Base-by-base conservation (phyloP, 2,329 filamentous ascomycete genomes). In the Colletotrichum camelliae region DNA sequence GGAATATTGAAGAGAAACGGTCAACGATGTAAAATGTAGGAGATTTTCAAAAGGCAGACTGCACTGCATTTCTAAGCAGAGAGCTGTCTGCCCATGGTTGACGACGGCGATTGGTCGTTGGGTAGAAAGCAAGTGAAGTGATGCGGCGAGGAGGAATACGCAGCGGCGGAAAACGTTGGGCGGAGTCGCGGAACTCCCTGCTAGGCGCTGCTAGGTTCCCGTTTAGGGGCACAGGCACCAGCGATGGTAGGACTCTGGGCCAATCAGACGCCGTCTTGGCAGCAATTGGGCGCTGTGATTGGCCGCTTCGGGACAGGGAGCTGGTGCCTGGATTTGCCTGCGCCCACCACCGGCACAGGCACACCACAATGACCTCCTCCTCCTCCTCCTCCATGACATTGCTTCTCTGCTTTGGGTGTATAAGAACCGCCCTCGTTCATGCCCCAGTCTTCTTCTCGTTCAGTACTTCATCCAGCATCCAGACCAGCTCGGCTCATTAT, bases 91-190 rank as follows among this genome's bases (percentile, higher is more conserved):
- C 8, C 12, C 29, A 1, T 0, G 18, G n/a, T 12, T 5, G 18
- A 33, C 7, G 18, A 5, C 31, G 2, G 8, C 29, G 9, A 61
- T 61, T 61, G 18, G 58, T n/a, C 1, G 7, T 31, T 24, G 18
- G 18, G 8, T 4, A 35, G 58, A 61, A 61, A 35, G 2, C 2
- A 6, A n/a, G 4, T n/a, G 15, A n/a, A 48, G 18, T 13, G n/a
- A 48, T 48, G 43, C n/a, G 0, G 43, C 33, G 31, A 15, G 29
- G 13, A 31, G 70, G 57, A 74, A 69, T 73, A 74, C 74, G 74
- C 74, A 6, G 70, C 74, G 31, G 74, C 74, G 74, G 16, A 76
- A 74, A 74, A 71, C 67, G 13, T 39, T 39, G n/a, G 31, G 60
- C 31, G 60, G 60, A 64, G 21, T 39, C 33, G 24, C 10, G 15